Evolutionary conservation across 78 protist species (phyloP), one percentile per base, ranked within the genome.

Genomic region (Chrysochromulina parva): DNA sequence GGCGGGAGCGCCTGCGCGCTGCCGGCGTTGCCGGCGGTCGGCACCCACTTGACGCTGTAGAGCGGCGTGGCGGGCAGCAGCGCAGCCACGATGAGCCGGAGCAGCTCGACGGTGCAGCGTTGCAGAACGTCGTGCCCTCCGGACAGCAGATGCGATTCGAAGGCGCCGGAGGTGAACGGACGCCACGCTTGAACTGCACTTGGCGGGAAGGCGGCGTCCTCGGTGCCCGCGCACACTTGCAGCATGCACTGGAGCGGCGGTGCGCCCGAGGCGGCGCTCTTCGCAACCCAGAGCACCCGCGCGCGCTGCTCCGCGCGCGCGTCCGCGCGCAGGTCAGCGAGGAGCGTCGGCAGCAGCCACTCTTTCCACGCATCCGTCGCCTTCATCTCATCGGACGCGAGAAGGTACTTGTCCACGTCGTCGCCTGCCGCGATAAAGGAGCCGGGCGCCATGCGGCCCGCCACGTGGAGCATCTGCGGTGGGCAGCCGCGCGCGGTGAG

Each of bases 111-210:
- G 20, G 55, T 16, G 24, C 20, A 52, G 20, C 22, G 5, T 13
- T 26, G 24, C 57, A 88, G 58, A 53, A 88, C 28, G 67, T 88
- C 91, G 74, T 88, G 91, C 53, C 91, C 91, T 52, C 91, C 91
- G 20, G 57, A 48, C 69, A 88, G 55, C n/a, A 50, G 2, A 57
- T 66, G 71, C 57, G 24, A 50, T 22, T 4, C 11, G 48, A 3
- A 10, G 17, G 3, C 48, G 28, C 80, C 53, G 22, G 17, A 17
- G 62, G 16, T 24, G 5, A 53, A 0, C 50, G 86, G 9, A 9
- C 5, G 24, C 92, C 92, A 89, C 86, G 19, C 80, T 17, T 7
- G 26, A 5, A 69, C 92, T 17, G 4, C 74, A 19, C 13, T 13
- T 19, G 65, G 81, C 86, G 73, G 38, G 86, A 80, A 89, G 57